phyloP scores from a whole-genome alignment of 495 filamentous ascomycete genomes.

The Podospora conica region DNA sequence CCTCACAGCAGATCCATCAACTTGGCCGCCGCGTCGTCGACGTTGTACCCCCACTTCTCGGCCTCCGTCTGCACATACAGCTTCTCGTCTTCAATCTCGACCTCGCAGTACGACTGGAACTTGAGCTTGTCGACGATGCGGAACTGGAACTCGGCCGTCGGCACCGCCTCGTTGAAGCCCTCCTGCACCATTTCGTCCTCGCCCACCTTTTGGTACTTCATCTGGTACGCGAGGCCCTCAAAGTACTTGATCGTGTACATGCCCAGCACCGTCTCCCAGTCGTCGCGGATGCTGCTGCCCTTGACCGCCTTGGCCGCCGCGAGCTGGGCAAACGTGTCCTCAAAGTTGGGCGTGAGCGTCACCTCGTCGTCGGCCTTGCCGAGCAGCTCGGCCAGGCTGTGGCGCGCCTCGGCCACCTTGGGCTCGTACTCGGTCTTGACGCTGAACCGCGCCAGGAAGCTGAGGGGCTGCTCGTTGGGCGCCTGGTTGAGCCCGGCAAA shows the following conservation, averaged over 20 bases:
- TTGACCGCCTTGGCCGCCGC: constrained; percentile 19
- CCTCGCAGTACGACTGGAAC: constrained; percentile 37
- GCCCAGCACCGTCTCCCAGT: constrained; percentile 40
- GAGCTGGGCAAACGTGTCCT: constrained; percentile 45
- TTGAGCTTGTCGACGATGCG: constrained; percentile 43
- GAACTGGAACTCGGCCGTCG: constrained; percentile 34
- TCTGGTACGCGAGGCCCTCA: constrained; percentile 32
- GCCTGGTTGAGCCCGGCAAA: constrained; percentile 40
- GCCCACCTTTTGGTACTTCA: constrained; percentile 38
- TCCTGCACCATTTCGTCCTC: constrained; percentile 44
- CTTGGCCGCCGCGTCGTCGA: constrained; percentile 18
- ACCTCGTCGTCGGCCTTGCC: constrained; percentile 32
- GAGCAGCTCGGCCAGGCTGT: constrained; percentile 35
- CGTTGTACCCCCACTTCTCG: constrained; percentile 20
- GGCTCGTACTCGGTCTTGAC: constrained; percentile 43
- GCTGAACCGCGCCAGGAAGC: constrained; percentile 37
- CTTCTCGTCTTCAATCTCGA: constrained; percentile 36
- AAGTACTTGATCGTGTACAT: constrained; percentile 34
- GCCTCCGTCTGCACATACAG: constrained; percentile 34
- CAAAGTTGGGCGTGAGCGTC: constrained; percentile 41
- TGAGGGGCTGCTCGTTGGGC: constrained; percentile 31
- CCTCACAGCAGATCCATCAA: constrained; percentile 24
- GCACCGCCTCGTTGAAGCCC: constrained; percentile 39
- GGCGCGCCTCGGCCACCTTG: constrained; percentile 28
- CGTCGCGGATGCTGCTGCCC: constrained; percentile 25